phyloP scores from a whole-genome alignment of 345 rosid genomes.

The Melaleuca alternifolia region DNA sequence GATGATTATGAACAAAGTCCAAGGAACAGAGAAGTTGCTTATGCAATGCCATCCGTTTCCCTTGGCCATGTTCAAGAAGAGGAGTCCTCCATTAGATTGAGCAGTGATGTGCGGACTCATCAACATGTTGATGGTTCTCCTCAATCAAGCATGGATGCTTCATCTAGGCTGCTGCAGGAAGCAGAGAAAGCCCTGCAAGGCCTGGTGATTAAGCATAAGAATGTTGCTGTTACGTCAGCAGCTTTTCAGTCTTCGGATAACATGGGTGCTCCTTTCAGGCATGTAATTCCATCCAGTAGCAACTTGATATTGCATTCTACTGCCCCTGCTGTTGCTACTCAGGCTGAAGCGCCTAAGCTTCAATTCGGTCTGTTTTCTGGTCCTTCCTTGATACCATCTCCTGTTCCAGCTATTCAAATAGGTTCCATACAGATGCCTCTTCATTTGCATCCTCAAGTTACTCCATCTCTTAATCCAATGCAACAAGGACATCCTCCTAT shows the following conservation, averaged over 20 bases:
- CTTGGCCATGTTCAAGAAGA: constrained; percentile 24
- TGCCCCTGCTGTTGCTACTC: constrained; percentile 29
- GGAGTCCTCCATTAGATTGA: constrained; percentile 23
- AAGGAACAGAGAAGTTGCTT: constrained; percentile 30
- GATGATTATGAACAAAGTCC: constrained; percentile 66
- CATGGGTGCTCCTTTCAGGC: constrained; percentile 24
- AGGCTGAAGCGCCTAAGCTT: constrained; percentile 62
- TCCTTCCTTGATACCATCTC: constrained; percentile 83
- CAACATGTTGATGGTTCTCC: constrained; percentile 29
- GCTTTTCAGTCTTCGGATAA: constrained; percentile 22
- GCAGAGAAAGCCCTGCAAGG: constrained; percentile 45
- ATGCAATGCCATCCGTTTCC: constrained; percentile 29
- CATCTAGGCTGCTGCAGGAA: constrained; percentile 40
- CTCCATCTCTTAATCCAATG: constrained; percentile 47
- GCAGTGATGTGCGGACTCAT: constrained; percentile 23
- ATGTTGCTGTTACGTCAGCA: constrained; percentile 19
- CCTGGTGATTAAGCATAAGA: constrained; percentile 28
- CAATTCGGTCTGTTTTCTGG: constrained; percentile 97
- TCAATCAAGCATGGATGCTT: constrained; percentile 19
- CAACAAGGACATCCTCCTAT: constrained; percentile 66
- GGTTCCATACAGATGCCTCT: constrained; percentile 99
- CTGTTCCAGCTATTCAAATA: constrained; percentile 96
- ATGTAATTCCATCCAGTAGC: constrained; percentile 22
- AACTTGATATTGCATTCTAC: constrained; percentile 16
- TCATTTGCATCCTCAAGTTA: constrained; percentile 70